Percentiles rank a stretch among this genome's conserved stretches.
These are phyloP conservation scores for Fusarium dimerum DNA, from an alignment of 2,329 filamentous ascomycete genomes.

Conservation along the genomic window DNA sequence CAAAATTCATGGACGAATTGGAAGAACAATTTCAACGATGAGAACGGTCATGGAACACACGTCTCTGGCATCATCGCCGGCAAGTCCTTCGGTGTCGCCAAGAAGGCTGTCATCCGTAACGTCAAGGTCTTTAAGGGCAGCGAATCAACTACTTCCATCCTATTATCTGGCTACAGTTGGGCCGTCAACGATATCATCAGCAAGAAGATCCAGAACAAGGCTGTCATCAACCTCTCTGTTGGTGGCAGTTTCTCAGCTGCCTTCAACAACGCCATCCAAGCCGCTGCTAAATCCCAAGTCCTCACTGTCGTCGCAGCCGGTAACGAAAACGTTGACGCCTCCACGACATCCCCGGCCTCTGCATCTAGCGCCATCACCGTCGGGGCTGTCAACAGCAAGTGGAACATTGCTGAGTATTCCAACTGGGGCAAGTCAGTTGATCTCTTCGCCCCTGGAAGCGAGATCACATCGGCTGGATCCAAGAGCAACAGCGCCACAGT, in stretches of 20 bases:
- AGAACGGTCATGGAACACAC: slow-evolving; percentile 46
- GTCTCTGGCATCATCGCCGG: slow-evolving; percentile 39
- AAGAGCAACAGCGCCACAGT: slow-evolving; percentile 43
- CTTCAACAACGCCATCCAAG: slow-evolving; percentile 51
- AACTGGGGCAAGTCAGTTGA: slow-evolving; percentile 53
- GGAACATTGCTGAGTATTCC: slow-evolving; percentile 46
- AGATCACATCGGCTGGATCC: slow-evolving; percentile 50
- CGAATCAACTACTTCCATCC: slow-evolving; percentile 31
- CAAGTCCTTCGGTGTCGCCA: slow-evolving; percentile 42
- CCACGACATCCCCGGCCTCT: slow-evolving; percentile 32
- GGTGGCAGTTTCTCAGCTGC: slow-evolving; percentile 46
- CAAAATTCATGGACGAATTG: slow-evolving; percentile 29
- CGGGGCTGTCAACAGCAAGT: slow-evolving; percentile 38
- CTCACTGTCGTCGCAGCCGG: slow-evolving; percentile 57
- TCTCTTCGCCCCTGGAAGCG: slow-evolving; percentile 52
- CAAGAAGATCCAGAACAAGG: slow-evolving; percentile 39
- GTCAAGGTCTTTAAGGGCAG: slow-evolving; percentile 47
- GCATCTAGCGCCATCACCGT: slow-evolving; percentile 35
- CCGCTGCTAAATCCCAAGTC: slow-evolving; percentile 48
- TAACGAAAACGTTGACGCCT: slow-evolving; percentile 41
- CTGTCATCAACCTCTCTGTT: slow-evolving; percentile 59
- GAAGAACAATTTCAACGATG: slow-evolving; percentile 27
- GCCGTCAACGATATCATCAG: slow-evolving; percentile 46
- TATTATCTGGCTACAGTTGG: slow-evolving; percentile 40
- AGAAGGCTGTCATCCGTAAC: slow-evolving; percentile 44